Evolutionary conservation across 1,284 basidiomycete genomes (phyloP).

Genomic region (Cryptococcus sp.): DNA sequence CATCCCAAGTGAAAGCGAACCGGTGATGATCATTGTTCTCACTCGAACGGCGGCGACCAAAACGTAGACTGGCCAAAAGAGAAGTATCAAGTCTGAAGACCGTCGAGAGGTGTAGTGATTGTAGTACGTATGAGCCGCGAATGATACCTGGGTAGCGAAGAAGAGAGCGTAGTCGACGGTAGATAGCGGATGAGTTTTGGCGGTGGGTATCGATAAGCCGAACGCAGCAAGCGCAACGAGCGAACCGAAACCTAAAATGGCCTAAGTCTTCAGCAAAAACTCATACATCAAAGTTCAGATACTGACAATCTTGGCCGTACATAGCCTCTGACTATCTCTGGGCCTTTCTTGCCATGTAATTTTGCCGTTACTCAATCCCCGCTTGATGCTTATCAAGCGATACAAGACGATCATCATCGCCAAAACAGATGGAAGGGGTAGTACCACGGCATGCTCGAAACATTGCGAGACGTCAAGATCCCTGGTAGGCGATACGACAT

Average conservation of each 20-base stretch:
- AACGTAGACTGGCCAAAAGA: conserved; percentile 78
- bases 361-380: conserved; percentile 16
- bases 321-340: conserved; percentile 52
- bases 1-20: conserved; percentile 22
- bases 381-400: conserved; percentile 46
- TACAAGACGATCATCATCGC: conserved; percentile 52
- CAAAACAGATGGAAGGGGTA: conserved; percentile 55
- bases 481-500: conserved; percentile 54
- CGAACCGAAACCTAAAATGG: conserved; percentile 37
- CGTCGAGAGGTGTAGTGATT: conserved; percentile 74
- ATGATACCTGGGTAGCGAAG: conserved; percentile 34
- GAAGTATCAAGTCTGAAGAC: conserved; percentile 69
- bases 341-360: conserved; percentile 30
- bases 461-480: conserved; percentile 78
- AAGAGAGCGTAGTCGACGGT: conserved; percentile 31
- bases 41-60: conserved; percentile 58
- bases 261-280: no score
- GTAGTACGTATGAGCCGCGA: conserved; percentile 43
- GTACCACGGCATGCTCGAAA: conserved; percentile 69
- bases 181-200: conserved; percentile 18
- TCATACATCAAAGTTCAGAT: conserved; percentile 38
- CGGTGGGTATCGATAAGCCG: conserved; percentile 46
- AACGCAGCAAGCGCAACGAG: conserved; percentile 56
- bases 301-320: conserved; percentile 63
- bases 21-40: conserved; percentile 55